Evolutionary conservation across 2,329 filamentous ascomycete genomes (phyloP), one percentile per base, ranked within the genome.

Genomic region (Cladophialophora psammophila): DNA sequence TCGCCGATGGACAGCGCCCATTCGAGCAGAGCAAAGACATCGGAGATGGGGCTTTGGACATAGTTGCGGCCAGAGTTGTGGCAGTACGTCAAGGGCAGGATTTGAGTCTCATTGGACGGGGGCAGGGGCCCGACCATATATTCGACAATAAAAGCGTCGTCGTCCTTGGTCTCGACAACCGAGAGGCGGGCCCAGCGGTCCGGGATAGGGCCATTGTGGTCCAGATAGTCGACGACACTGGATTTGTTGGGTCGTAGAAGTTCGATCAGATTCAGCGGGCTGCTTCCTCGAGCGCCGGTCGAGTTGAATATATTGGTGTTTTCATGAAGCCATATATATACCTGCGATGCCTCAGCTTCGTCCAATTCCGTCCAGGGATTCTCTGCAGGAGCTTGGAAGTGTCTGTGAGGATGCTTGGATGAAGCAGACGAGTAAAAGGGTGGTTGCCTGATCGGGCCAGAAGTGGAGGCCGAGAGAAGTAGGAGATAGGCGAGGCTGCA

Each of bases 61-160:
- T 64, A 67, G 56, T 73, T 76, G 2, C 80, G 79, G 5, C 81
- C 81, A n/a, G 67, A 69, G 72, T 82, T 83, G 75, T 80, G 82
- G 18, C 78, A 74, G 71, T 82, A 83, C 59, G 80, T 78, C 10
- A 83, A 74, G 53, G 78, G 77, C 60, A 78, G 70, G 32, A 81
- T 73, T 15, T 70, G 78, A 5, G 81, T 82, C 18, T 76, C 68
- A 20, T 71, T 60, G 7, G 73, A 74, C 3, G 84, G 76, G 1
- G 83, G 84, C 3, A 85, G 76, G 1, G 84, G 83, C 0, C 83
- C 83, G 34, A 85, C 78, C 76, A 83, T 82, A 64, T 82, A 78
- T 50, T 82, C 81, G 20, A 56, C 60, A 35, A 69, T 60, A 34
- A 63, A 65, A 12, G 67, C 57, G 18, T 68, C 55, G 20, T 64